These are phyloP conservation scores for Cryptococcus sp. DNA, from an alignment of 1,284 basidiomycete genomes.

Conservation along the genomic window DNA sequence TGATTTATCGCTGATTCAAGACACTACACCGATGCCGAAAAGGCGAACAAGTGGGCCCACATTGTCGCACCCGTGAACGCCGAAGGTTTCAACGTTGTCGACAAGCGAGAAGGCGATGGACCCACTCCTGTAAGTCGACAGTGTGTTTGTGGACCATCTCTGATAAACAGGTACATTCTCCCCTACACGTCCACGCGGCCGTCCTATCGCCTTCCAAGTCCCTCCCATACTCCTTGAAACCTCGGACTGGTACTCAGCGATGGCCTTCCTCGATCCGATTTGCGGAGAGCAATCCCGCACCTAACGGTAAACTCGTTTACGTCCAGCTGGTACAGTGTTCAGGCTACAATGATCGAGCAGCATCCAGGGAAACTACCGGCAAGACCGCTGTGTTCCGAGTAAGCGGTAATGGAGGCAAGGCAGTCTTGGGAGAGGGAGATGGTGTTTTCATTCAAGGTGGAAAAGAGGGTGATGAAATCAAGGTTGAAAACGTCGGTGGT, in stretches of 20 bases:
- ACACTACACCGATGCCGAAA: slow-evolving; percentile 75
- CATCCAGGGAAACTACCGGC: slow-evolving; percentile 20
- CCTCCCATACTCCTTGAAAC: slow-evolving; percentile 58
- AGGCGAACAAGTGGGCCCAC: slow-evolving; percentile 62
- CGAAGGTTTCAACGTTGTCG: slow-evolving; percentile 52
- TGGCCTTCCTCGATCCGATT: background rate
- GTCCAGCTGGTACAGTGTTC: slow-evolving; percentile 60
- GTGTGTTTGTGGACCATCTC: background rate
- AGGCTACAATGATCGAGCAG: slow-evolving; percentile 62
- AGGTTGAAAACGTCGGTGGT: slow-evolving; percentile 58
- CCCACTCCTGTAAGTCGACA: slow-evolving; percentile 58
- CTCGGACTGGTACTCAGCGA: slow-evolving; percentile 5
- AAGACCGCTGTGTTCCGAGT: slow-evolving; percentile 25
- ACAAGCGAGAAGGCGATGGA: slow-evolving; percentile 62
- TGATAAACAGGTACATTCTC: slow-evolving; percentile 41
- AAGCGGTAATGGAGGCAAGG: slow-evolving; percentile 45
- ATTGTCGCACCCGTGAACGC: slow-evolving; percentile 66
- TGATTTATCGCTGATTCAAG: background rate
- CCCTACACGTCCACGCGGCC: slow-evolving; percentile 55
- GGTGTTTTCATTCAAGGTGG: slow-evolving; percentile 63
- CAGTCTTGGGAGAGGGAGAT: slow-evolving; percentile 60
- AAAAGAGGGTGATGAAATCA: slow-evolving; percentile 52
- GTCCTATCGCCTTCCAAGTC: slow-evolving; percentile 58
- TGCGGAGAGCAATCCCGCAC: slow-evolving; percentile 3
- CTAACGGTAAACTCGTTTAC: slow-evolving; percentile 43